These are phyloP conservation scores for Boletus hoseneyae DNA, from an alignment of 1,284 basidiomycete species.

Conservation along the genomic window DNA sequence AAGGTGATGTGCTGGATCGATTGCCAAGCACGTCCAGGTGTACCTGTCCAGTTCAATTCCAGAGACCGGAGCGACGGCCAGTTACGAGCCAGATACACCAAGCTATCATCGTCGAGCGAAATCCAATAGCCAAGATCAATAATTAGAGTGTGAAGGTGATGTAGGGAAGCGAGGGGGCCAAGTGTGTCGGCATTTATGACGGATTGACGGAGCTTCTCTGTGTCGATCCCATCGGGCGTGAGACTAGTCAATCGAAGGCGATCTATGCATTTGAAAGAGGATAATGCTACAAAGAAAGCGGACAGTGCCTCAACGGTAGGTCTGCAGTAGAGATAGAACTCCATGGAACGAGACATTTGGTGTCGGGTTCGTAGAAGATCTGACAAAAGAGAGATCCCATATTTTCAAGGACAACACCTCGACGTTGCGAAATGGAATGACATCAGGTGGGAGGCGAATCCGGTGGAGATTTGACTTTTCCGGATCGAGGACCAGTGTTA, in stretches of 20 bases:
- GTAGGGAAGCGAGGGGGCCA: not conserved
- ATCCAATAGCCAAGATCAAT: not conserved
- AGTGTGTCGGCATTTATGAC: no score
- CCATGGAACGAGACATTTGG: not conserved
- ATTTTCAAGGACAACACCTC: not conserved
- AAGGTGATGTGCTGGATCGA: not conserved
- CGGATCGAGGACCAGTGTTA: not conserved
- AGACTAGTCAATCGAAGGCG: not conserved
- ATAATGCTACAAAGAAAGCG: not conserved
- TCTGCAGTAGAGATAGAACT: not conserved
- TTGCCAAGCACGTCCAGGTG: not conserved
- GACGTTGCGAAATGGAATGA: conserved; percentile 1
- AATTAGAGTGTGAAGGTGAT: not conserved
- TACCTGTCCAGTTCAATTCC: not conserved
- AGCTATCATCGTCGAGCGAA: conserved; percentile 1
- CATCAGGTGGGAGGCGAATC: not conserved
- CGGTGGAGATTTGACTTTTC: not conserved
- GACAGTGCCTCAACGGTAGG: not conserved
- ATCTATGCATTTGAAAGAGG: not conserved
- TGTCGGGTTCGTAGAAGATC: not conserved
- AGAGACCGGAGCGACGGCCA: no score
- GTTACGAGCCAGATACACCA: not conserved
- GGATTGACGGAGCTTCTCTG: no score
- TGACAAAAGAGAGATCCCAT: not conserved
- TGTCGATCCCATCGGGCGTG: no score